These are phyloP conservation scores for Naganishia liquefaciens DNA, from an alignment of 1,284 basidiomycete genomes.

Conservation along the genomic window DNA sequence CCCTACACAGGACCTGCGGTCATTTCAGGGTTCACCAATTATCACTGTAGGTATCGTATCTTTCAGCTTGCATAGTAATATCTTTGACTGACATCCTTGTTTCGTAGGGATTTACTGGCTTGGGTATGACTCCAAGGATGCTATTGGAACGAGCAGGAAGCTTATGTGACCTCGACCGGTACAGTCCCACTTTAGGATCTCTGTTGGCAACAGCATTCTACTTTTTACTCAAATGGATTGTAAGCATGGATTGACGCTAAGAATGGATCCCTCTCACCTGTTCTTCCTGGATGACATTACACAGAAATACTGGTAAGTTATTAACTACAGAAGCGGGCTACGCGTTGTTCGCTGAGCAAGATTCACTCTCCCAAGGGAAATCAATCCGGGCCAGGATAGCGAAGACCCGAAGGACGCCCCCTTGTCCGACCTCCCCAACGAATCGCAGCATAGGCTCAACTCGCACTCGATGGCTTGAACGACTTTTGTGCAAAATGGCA, in stretches of 20 bases:
- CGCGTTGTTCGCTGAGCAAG: background rate
- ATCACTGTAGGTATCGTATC: conserved; percentile 61
- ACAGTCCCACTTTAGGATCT: conserved; percentile 65
- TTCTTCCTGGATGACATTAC: conserved; percentile 35
- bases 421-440: conserved; percentile 21
- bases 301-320: conserved; percentile 55
- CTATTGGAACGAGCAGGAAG: too few relatives aligned
- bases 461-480: conserved; percentile 24
- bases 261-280: background rate
- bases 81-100: background rate
- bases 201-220: conserved; percentile 64
- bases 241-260: conserved; percentile 44
- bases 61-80: background rate
- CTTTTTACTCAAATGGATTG: conserved; percentile 60
- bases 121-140: conserved; percentile 18
- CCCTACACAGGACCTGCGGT: conserved; percentile 59
- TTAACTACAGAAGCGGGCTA: too few relatives aligned
- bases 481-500: too few relatives aligned
- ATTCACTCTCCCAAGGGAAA: conserved; percentile 39
- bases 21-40: conserved; percentile 61
- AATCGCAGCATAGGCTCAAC: conserved; percentile 9
- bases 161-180: background rate
- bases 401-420: conserved; percentile 27
- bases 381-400: conserved; percentile 61
- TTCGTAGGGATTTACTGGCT: conserved; percentile 17